Evolutionary conservation across 2,329 filamentous ascomycete species (phyloP).

Genomic region (Bipolaris zeicola): DNA sequence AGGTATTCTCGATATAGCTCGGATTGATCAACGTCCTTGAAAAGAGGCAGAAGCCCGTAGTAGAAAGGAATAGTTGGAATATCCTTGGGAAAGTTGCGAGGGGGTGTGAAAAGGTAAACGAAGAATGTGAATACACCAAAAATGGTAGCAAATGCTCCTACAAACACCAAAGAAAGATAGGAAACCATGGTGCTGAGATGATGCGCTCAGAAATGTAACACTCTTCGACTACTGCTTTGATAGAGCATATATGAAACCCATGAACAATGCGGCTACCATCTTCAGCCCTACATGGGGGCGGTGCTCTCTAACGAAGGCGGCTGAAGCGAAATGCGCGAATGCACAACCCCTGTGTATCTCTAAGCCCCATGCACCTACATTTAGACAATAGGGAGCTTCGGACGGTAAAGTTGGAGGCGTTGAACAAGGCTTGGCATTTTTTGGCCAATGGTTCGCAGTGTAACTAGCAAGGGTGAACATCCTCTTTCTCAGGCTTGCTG

Average conservation of each 20-base stretch:
- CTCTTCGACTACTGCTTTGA: conserved; percentile 3
- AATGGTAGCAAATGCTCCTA: conserved; percentile 23
- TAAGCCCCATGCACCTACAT: conserved; percentile 17
- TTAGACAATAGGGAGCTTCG: conserved; percentile 30
- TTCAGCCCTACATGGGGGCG: conserved; percentile 20
- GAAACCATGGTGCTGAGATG: conserved; percentile 26
- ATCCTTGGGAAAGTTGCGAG: conserved; percentile 40
- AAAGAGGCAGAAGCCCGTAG: conserved; percentile 51
- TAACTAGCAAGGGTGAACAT: conserved; percentile 16
- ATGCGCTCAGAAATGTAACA: conserved; percentile 4
- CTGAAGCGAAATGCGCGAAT: conserved; percentile 17
- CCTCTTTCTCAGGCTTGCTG: conserved; percentile 16
- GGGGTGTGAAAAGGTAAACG: conserved; percentile 33
- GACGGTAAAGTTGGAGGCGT: conserved; percentile 17
- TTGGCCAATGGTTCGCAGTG: conserved; percentile 14
- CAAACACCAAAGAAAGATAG: conserved; percentile 30
- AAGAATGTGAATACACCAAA: conserved; percentile 31
- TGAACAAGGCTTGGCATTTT: conserved; percentile 12
- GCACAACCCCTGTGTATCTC: conserved; percentile 8
- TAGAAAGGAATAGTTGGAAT: conserved; percentile 55
- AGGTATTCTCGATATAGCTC: conserved; percentile 51
- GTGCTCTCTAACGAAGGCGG: conserved; percentile 14
- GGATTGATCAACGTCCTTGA: conserved; percentile 53
- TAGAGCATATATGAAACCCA: conserved; percentile 24
- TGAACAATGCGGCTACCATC: conserved; percentile 6